phyloP scores from a whole-genome alignment of 2,329 filamentous ascomycete genomes.

The Cercospora sesami region DNA sequence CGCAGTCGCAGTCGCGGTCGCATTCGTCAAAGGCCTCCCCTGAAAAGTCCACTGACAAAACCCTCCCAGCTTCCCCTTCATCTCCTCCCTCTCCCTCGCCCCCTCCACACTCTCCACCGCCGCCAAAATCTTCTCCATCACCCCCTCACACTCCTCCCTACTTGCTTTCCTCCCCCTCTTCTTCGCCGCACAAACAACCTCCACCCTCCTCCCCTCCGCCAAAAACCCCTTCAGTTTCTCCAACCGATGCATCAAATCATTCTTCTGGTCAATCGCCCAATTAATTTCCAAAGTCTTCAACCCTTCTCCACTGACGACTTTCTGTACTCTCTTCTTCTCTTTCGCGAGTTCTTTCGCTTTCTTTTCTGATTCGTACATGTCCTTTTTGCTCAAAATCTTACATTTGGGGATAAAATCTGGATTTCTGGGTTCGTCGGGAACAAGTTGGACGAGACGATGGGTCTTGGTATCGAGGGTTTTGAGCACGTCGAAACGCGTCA shows the following conservation, averaged over 20 bases:
- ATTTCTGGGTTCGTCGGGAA: slow-evolving; percentile 26
- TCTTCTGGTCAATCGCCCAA: slow-evolving; percentile 71
- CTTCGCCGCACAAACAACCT: slow-evolving; percentile 70
- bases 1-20: background rate
- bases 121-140: slow-evolving; percentile 56
- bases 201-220: slow-evolving; percentile 71
- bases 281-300: slow-evolving; percentile 83
- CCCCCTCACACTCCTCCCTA: slow-evolving; percentile 58
- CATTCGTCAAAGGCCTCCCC: slow-evolving; percentile 34
- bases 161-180: slow-evolving; percentile 61
- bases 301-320: slow-evolving; percentile 43
- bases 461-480: slow-evolving; percentile 50
- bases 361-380: slow-evolving; percentile 50
- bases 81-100: slow-evolving; percentile 49
- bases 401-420: slow-evolving; percentile 63
- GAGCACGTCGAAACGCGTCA: slow-evolving; percentile 43
- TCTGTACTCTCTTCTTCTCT: slow-evolving; percentile 48
- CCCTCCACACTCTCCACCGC: slow-evolving; percentile 46
- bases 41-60: slow-evolving; percentile 51
- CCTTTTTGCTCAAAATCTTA: slow-evolving; percentile 64
- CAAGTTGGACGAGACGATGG: slow-evolving; percentile 55
- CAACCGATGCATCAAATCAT: slow-evolving; percentile 74
- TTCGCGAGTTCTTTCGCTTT: slow-evolving; percentile 45
- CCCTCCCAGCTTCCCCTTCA: slow-evolving; percentile 50
- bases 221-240: slow-evolving; percentile 69